Evolutionary conservation across 805 yeast species (phyloP), one percentile per base, ranked within the genome.

Genomic region (Schwanniomyces pseudopolymorphus): DNA sequence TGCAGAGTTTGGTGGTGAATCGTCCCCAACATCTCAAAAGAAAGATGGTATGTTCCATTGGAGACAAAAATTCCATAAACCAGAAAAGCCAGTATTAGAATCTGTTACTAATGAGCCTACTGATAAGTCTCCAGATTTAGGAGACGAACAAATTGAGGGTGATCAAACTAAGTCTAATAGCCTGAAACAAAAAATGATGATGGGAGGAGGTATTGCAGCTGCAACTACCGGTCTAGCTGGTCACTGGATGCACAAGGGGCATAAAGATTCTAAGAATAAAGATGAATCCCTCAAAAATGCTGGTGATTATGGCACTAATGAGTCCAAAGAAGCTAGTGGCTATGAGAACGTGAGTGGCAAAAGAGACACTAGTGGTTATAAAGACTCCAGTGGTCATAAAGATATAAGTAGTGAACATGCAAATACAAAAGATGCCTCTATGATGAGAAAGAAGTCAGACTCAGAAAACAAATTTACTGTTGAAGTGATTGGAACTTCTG

Each of bases 401-500:
- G 10, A 31, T 14, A 3, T n/a, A 14, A 14, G 16, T 13, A 13
- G 16, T 3, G 16, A 13, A 13, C 33, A 28, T 28, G 5, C 9
- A 13, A 5, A 28, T 28, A 13, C n/a, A 14, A 13, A 28, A 5
- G 33, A 14, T 28, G 33, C 33, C 6, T 4, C n/a, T 10, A 14
- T 5, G 4, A 5, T 31, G 33, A 31, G 17, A 31, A 17, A 31
- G 35, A 26, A 33, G n/a, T 17, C 39, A 13, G 19, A 9, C 22
- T 50, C 25, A 19, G 40, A 31, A 26, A 28, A 22, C 16, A 40
- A 44, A 19, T 33, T 44, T 5, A 44, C 47, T 19, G 69, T 68
- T 19, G 74, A 68, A 48, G 72, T 68, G 13, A 56, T 68, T 50
- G 74, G 72, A 27, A 64, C 63, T 40, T 50, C 60, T 2, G 68